Percentiles rank a stretch among this genome's conserved stretches.
These are phyloP conservation scores for Elsinoe fawcettii DNA, from an alignment of 2,329 filamentous ascomycete genomes.

Conservation along the genomic window DNA sequence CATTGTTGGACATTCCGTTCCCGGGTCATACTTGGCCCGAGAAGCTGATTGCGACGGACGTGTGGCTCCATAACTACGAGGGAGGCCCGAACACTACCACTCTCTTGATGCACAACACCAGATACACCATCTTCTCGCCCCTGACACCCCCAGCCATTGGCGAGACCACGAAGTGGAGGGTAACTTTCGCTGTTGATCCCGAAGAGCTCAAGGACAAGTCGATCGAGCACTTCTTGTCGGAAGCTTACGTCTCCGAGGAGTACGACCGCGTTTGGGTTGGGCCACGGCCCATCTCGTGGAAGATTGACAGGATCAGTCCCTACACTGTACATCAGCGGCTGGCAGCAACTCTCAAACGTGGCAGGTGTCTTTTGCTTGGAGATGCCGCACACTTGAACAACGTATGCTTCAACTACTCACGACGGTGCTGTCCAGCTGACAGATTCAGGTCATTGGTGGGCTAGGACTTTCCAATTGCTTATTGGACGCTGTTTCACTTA, in stretches of 20 bases:
- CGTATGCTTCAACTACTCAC: not conserved
- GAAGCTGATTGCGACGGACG: conserved; percentile 19
- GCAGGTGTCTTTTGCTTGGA: conserved; percentile 27
- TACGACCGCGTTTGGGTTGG: conserved; percentile 17
- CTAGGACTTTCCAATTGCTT: conserved; percentile 17
- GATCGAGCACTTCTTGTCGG: not conserved
- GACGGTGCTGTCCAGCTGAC: not conserved
- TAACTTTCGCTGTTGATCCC: conserved; percentile 1
- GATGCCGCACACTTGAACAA: conserved; percentile 31
- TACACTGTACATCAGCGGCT: conserved; percentile 34
- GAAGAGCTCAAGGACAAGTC: not conserved
- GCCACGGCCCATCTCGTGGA: conserved; percentile 21
- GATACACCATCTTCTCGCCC: conserved; percentile 16
- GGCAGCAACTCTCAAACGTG: conserved; percentile 24
- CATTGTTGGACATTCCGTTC: conserved; percentile 16
- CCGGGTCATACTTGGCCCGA: conserved; percentile 17
- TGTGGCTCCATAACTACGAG: conserved; percentile 16
- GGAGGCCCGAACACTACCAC: conserved; percentile 16
- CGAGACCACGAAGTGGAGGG: conserved; percentile 17
- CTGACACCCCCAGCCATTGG: conserved; percentile 16
- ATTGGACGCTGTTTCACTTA: conserved; percentile 14
- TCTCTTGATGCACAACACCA: conserved; percentile 17
- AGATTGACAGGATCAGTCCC: conserved; percentile 29
- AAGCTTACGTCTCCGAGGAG: conserved; percentile 12
- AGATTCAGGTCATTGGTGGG: conserved; percentile 13